Evolutionary conservation across 768 basidiomycete genomes (phyloP).

Genomic region (Termitomyces heimii): DNA sequence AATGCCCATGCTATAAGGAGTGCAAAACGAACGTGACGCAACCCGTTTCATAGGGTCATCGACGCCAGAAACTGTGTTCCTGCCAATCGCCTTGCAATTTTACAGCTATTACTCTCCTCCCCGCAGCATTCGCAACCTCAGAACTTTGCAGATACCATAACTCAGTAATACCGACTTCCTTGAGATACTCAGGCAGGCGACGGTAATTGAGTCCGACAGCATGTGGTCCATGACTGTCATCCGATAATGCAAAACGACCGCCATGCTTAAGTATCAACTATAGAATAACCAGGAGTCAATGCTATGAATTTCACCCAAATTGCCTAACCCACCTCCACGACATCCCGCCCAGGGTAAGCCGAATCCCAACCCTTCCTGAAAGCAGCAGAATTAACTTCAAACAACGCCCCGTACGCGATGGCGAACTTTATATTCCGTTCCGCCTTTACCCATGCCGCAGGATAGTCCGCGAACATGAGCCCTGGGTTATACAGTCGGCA

Average conservation of each 20-base stretch:
- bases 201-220: constrained; percentile 86
- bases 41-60: background rate
- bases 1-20: background rate
- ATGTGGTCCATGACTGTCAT: constrained; percentile 91
- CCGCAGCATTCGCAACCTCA: constrained; percentile 35
- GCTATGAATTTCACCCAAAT: background rate
- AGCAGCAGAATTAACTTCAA: constrained; percentile 91
- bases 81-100: constrained; percentile 50
- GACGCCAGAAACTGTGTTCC: constrained; percentile 54
- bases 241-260: constrained; percentile 83
- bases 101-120: constrained; percentile 37
- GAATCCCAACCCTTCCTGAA: constrained; percentile 87
- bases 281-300: background rate
- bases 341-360: constrained; percentile 78
- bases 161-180: constrained; percentile 50
- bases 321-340: constrained; percentile 51
- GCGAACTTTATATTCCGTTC: constrained; percentile 72
- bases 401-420: constrained; percentile 79
- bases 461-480: constrained; percentile 48
- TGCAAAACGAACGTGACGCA: background rate
- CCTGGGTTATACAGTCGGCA: constrained; percentile 79
- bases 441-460: constrained; percentile 56
- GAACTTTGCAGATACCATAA: constrained; percentile 56
- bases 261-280: constrained; percentile 66
- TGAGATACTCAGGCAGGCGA: constrained; percentile 59